Conservation (phyloP, 192 early-diverging fungal species). For the Diversispora epigaea region DNA sequence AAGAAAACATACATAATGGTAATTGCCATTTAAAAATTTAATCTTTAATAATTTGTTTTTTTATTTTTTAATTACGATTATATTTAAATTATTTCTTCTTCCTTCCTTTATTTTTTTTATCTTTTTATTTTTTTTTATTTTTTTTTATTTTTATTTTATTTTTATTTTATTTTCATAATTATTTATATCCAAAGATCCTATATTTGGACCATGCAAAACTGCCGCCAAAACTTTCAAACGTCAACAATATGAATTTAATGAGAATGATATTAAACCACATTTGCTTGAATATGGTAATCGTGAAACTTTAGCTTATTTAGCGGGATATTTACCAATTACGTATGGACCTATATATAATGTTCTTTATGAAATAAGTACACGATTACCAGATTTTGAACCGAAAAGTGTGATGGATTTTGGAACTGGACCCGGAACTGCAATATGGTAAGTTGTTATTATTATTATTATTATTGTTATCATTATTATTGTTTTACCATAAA, state of each 20-base stretch:
- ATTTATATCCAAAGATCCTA: constrained; percentile 3
- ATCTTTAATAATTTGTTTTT: neutral
- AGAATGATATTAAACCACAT: constrained; percentile 52
- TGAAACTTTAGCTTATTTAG: constrained; percentile 74
- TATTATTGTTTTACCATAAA: neutral
- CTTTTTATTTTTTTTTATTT: neutral
- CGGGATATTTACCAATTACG: constrained; percentile 57
- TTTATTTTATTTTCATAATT: neutral
- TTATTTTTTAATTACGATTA: neutral
- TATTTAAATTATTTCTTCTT: neutral
- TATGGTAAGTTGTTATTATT: constrained; percentile 53
- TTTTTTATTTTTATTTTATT: neutral
- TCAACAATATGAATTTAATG: constrained; percentile 11
- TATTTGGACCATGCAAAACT: constrained; percentile 8
- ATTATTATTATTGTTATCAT: neutral
- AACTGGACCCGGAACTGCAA: constrained; percentile 76
- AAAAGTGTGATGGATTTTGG: constrained; percentile 75
- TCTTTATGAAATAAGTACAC: constrained; percentile 55
- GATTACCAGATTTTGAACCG: constrained; percentile 66
- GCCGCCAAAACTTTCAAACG: constrained; percentile 5
- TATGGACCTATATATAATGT: constrained; percentile 74
- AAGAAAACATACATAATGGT: neutral
- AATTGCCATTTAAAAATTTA: neutral
- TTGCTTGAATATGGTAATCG: constrained; percentile 66
- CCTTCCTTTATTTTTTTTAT: too few species aligned